Evolutionary conservation across 768 basidiomycete genomes (phyloP).

Genomic region (Rhodocollybia butyracea): DNA sequence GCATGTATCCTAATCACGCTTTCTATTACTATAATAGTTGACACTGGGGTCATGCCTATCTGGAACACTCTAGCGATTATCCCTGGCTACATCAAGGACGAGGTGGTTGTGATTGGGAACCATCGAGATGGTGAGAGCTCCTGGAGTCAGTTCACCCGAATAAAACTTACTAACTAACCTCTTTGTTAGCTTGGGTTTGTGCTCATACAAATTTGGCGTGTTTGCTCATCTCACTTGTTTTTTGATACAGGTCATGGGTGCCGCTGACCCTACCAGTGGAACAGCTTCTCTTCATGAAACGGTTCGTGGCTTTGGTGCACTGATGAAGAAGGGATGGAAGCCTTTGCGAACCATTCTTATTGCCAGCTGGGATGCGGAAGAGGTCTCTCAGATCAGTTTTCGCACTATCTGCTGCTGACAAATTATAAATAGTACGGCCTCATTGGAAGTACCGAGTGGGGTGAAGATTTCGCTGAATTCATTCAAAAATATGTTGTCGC

Average conservation of each 20-base stretch:
- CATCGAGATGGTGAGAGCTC: slow-evolving; percentile 53
- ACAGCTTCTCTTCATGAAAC: slow-evolving; percentile 55
- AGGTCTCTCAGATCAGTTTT: slow-evolving; percentile 31
- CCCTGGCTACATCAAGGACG: slow-evolving; percentile 61
- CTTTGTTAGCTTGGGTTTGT: slow-evolving; percentile 13
- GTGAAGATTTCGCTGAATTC: slow-evolving; percentile 61
- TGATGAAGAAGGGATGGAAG: slow-evolving; percentile 58
- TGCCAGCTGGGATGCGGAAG: slow-evolving; percentile 81
- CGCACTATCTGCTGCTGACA: slow-evolving; percentile 6
- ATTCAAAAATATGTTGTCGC: slow-evolving; percentile 54
- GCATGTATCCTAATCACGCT: background rate
- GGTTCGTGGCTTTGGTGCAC: slow-evolving; percentile 49
- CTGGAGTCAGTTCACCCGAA: background rate
- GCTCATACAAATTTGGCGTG: background rate
- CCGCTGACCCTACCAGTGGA: slow-evolving; percentile 54
- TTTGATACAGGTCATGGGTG: slow-evolving; percentile 43
- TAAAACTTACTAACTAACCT: background rate
- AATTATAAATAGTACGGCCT: slow-evolving; percentile 38
- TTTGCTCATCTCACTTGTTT: background rate
- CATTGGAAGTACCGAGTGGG: slow-evolving; percentile 65
- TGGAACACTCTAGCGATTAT: slow-evolving; percentile 70
- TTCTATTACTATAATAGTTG: slow-evolving; percentile 13
- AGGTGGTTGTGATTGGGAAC: slow-evolving; percentile 67
- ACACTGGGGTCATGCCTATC: slow-evolving; percentile 54
- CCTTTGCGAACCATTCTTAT: slow-evolving; percentile 73